Percentiles rank a stretch among this genome's conserved stretches.
phyloP scores from a whole-genome alignment of 2,329 filamentous ascomycete genomes.

The Aspergillus alliaceus region DNA sequence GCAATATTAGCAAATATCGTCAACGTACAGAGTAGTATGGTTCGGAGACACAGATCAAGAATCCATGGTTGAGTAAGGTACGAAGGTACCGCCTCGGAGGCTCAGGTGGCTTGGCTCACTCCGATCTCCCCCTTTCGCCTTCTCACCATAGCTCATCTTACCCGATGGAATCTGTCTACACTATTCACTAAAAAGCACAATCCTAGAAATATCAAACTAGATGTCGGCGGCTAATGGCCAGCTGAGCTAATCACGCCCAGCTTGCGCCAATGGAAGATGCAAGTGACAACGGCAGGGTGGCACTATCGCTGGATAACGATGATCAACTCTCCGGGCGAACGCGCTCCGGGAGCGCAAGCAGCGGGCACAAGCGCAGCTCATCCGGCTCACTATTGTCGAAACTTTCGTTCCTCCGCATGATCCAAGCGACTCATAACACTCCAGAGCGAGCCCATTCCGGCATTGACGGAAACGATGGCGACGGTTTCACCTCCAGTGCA shows the following conservation, averaged over 20 bases:
- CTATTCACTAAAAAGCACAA: neutral
- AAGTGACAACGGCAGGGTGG: conserved; percentile 24
- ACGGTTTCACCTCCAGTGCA: conserved; percentile 30
- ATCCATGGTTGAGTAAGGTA: neutral
- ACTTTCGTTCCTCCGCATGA: conserved; percentile 66
- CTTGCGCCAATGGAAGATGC: conserved; percentile 39
- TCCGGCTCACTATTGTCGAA: conserved; percentile 68
- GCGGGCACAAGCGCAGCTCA: conserved; percentile 53
- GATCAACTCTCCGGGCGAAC: conserved; percentile 25
- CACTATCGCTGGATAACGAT: conserved; percentile 27
- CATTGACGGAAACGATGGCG: conserved; percentile 27
- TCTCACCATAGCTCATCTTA: neutral
- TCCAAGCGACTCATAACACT: conserved; percentile 39
- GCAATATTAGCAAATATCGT: neutral
- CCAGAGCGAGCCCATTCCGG: conserved; percentile 23
- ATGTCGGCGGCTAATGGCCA: conserved; percentile 22
- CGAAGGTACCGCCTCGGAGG: neutral
- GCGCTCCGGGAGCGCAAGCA: conserved; percentile 35
- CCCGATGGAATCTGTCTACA: neutral
- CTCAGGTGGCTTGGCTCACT: neutral
- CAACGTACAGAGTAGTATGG: too few relatives aligned
- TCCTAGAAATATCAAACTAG: conserved; percentile 15
- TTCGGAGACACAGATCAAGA: too few relatives aligned
- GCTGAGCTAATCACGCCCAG: conserved; percentile 20
- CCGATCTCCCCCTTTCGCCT: neutral